Evolutionary conservation across 2,329 filamentous ascomycete genomes (phyloP).

Genomic region (Alternaria sp.): DNA sequence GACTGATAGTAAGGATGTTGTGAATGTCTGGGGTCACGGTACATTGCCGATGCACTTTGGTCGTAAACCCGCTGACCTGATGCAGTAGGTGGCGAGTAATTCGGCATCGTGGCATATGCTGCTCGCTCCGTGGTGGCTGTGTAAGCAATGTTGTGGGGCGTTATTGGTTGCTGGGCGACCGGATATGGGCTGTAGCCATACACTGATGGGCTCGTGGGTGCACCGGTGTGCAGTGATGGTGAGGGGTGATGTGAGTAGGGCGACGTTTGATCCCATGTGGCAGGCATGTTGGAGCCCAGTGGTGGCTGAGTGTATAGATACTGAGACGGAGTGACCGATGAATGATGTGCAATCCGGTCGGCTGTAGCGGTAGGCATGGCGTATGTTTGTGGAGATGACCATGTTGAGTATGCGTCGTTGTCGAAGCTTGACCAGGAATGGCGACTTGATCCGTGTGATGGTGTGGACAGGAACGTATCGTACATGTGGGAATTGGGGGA

Average conservation of each 20-base stretch:
- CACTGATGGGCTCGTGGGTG: constrained; percentile 13
- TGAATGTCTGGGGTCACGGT: constrained; percentile 28
- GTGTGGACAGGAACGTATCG: constrained; percentile 24
- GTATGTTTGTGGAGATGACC: constrained; percentile 34
- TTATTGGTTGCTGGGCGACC: constrained; percentile 20
- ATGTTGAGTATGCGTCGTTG: constrained; percentile 25
- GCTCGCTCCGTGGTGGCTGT: constrained; percentile 17
- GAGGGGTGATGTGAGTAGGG: constrained; percentile 24
- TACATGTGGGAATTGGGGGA: constrained; percentile 21
- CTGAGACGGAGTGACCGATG: constrained; percentile 8
- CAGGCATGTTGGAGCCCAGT: constrained; percentile 8
- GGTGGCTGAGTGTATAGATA: constrained; percentile 22
- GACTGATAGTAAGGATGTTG: constrained; percentile 25
- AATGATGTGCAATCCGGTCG: constrained; percentile 12
- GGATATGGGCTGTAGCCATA: constrained; percentile 23
- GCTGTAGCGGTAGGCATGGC: constrained; percentile 12
- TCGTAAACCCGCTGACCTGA: constrained; percentile 17
- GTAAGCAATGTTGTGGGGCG: constrained; percentile 20
- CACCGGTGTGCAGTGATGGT: constrained; percentile 20
- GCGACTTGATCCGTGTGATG: constrained; percentile 24
- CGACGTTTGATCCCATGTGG: constrained; percentile 27
- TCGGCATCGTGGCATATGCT: constrained; percentile 16
- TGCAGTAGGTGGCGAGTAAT: constrained; percentile 9
- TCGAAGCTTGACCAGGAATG: constrained; percentile 31
- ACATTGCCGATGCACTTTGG: constrained; percentile 13